A percentile compares a stretch with the other conserved stretches of the same genome.
phyloP scores from a whole-genome alignment of 495 filamentous ascomycete genomes.

The Terfezia boudieri region DNA sequence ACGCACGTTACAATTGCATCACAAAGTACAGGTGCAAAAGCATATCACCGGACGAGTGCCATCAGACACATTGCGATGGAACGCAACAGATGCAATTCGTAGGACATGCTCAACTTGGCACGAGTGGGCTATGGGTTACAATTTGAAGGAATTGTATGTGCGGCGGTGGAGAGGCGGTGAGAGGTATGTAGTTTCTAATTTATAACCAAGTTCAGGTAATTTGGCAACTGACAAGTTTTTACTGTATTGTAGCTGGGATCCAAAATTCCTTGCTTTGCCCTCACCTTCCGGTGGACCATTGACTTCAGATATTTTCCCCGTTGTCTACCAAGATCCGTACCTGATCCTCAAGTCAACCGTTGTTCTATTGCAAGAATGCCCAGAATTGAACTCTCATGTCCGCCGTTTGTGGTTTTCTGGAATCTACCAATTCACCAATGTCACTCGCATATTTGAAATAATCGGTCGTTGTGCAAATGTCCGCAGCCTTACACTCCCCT shows the following conservation, averaged over 20 bases:
- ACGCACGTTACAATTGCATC: conserved; percentile 20
- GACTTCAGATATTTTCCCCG: conserved; percentile 20
- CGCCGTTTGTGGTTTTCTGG: conserved; percentile 34
- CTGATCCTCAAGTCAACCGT: conserved; percentile 25
- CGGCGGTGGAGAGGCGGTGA: conserved; percentile 31
- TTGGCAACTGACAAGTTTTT: background rate
- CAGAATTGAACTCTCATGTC: conserved; percentile 25
- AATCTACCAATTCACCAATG: conserved; percentile 28
- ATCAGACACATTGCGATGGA: conserved; percentile 28
- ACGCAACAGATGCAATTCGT: conserved; percentile 24
- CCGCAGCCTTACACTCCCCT: conserved; percentile 27
- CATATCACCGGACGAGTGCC: conserved; percentile 29
- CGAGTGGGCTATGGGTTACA: conserved; percentile 29
- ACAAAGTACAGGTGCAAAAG: conserved; percentile 21
- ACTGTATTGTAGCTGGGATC: background rate
- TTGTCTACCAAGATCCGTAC: conserved; percentile 32
- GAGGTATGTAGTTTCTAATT: conserved; percentile 10
- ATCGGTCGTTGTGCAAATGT: conserved; percentile 24
- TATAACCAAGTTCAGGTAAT: background rate
- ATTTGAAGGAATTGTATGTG: conserved; percentile 28
- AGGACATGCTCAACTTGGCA: conserved; percentile 29
- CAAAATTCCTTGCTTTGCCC: background rate
- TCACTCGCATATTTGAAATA: conserved; percentile 24
- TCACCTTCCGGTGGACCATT: conserved; percentile 19
- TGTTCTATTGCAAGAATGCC: conserved; percentile 23